phyloP scores from a whole-genome alignment of 441 rosid genomes.

The Macaranga tanarius region DNA sequence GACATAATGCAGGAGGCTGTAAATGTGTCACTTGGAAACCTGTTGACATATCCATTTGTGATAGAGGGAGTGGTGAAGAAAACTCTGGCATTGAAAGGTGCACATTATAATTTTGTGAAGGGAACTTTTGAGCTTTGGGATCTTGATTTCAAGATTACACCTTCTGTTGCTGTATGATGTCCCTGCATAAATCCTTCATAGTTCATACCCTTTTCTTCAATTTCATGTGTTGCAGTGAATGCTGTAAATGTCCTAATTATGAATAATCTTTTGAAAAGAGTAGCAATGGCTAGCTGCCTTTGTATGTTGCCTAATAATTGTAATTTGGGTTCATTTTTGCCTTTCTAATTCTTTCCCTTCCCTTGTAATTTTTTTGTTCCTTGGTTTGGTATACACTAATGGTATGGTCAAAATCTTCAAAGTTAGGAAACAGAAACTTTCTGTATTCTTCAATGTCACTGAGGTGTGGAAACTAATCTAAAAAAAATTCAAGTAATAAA shows the following conservation, averaged over 20 bases:
- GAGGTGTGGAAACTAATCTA: no score
- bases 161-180: slow-evolving; percentile 33
- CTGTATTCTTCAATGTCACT: no score
- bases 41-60: slow-evolving; percentile 90
- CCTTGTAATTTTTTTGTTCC: background rate
- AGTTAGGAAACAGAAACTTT: no score
- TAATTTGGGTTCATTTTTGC: background rate
- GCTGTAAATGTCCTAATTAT: slow-evolving; percentile 20
- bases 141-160: slow-evolving; percentile 60
- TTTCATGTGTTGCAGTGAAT: slow-evolving; percentile 8
- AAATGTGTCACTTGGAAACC: slow-evolving; percentile 84
- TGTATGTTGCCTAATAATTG: background rate
- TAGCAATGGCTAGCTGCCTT: background rate
- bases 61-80: slow-evolving; percentile 62
- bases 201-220: background rate
- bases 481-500: no score
- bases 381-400: background rate
- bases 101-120: slow-evolving; percentile 78
- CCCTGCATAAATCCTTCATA: background rate
- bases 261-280: background rate
- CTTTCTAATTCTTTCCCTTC: background rate
- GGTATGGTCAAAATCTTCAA: background rate
- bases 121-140: slow-evolving; percentile 82
- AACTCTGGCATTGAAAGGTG: slow-evolving; percentile 61
- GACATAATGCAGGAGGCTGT: slow-evolving; percentile 73